phyloP scores from a whole-genome alignment of 169 alveolate species.

The Neospora caninum region DNA sequence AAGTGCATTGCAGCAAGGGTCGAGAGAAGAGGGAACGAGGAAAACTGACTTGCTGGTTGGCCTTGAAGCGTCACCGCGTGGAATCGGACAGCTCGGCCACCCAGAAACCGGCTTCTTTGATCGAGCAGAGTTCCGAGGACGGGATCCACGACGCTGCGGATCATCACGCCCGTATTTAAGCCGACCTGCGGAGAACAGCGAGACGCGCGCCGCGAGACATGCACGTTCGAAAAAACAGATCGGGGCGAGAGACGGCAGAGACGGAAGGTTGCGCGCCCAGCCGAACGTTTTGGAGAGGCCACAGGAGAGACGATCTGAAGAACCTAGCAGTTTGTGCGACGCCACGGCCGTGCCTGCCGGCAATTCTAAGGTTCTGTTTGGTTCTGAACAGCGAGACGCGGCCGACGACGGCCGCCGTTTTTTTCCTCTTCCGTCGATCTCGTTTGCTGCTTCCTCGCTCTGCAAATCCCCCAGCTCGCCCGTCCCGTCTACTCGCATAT shows the following conservation, averaged over 20 bases:
- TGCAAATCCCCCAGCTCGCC: no score
- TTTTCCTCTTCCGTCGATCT: no score
- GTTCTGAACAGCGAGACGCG: no score
- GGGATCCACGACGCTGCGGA: constrained; percentile 93
- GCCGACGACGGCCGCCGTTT: no score
- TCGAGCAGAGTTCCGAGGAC: constrained; percentile 96
- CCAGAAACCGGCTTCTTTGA: constrained; percentile 93
- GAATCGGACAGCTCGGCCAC: constrained; percentile 93
- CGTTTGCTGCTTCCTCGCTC: no score
- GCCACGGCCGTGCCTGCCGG: no score
- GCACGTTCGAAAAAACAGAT: neutral
- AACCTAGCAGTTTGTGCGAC: no score
- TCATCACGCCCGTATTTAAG: constrained; percentile 94
- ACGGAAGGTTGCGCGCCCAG: neutral
- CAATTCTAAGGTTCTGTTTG: no score
- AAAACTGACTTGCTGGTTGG: constrained; percentile 32
- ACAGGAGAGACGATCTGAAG: neutral
- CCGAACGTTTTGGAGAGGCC: neutral
- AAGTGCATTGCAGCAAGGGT: no score
- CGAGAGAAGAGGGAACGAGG: neutral
- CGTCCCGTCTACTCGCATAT: no score
- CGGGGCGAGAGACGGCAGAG: neutral
- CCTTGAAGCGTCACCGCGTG: constrained; percentile 73
- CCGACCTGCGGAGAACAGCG: constrained; percentile 93
- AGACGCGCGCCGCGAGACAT: neutral